Evolutionary conservation across 192 early-diverging fungal genomes (phyloP).

Genomic region (Thoreauomyces humboldtii): DNA sequence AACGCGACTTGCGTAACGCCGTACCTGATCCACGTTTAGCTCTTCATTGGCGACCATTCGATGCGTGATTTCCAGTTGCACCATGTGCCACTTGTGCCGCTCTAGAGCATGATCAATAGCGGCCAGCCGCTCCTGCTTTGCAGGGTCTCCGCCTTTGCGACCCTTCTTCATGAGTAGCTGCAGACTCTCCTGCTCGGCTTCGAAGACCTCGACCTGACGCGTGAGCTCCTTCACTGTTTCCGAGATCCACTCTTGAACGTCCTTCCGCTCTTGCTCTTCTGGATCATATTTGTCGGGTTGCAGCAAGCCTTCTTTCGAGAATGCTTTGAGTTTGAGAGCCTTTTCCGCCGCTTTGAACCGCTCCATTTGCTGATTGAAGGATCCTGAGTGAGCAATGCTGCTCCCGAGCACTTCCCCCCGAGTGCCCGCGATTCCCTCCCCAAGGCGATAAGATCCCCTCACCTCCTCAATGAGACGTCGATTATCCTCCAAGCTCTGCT

Average conservation of each 20-base stretch:
- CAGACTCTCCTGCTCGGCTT: conserved; percentile 82
- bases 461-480: conserved; percentile 90
- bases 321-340: conserved; percentile 99
- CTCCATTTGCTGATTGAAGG: conserved; percentile 88
- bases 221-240: conserved; percentile 78
- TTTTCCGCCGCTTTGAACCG: conserved; percentile 96
- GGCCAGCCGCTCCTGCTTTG: conserved; percentile 69
- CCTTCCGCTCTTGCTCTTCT: conserved; percentile 86
- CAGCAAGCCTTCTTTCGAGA: conserved; percentile 89
- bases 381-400: too few relatives aligned
- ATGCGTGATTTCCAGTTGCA: conserved; percentile 85
- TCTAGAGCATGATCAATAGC: conserved; percentile 77
- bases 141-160: conserved; percentile 71
- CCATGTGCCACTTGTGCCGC: conserved; percentile 89
- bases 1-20: not conserved
- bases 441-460: too few relatives aligned
- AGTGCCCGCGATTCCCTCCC: too few relatives aligned
- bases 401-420: too few relatives aligned
- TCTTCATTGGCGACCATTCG: conserved; percentile 92
- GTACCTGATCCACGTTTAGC: conserved; percentile 79
- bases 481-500: conserved; percentile 82
- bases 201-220: conserved; percentile 89
- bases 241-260: conserved; percentile 81
- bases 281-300: conserved; percentile 85
- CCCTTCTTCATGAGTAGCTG: conserved; percentile 64